Evolutionary conservation across 108 stramenopile genomes (phyloP).

Genomic region (Nitzschia inconspicua): DNA sequence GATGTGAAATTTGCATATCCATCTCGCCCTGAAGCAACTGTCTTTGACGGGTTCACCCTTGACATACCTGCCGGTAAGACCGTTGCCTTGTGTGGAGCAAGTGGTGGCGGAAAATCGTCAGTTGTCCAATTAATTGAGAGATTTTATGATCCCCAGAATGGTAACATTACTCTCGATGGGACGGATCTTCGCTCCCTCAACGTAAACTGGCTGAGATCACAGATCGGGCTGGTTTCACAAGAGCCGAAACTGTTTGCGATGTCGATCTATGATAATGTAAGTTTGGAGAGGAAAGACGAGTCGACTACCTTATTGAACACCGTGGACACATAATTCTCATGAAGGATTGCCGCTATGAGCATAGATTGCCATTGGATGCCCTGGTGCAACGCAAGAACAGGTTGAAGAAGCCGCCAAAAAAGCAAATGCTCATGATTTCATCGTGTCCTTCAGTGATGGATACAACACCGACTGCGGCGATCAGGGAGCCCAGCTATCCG

Average conservation of each 20-base stretch:
- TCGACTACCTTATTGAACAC: too few relatives aligned
- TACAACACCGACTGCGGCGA: slow-evolving; percentile 70
- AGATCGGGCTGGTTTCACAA: slow-evolving; percentile 86
- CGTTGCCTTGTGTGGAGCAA: slow-evolving; percentile 68
- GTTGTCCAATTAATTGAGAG: slow-evolving; percentile 75
- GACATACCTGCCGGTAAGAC: slow-evolving; percentile 51
- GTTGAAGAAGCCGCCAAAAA: slow-evolving; percentile 71
- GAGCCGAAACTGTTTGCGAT: slow-evolving; percentile 84
- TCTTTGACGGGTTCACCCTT: slow-evolving; percentile 56
- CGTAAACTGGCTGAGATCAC: slow-evolving; percentile 64
- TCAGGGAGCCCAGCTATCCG: slow-evolving; percentile 35
- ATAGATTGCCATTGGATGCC: slow-evolving; percentile 69
- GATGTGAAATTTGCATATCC: slow-evolving; percentile 64
- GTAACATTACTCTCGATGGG: slow-evolving; percentile 73
- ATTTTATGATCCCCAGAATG: slow-evolving; percentile 74
- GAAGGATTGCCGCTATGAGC: too few relatives aligned
- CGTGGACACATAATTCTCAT: too few relatives aligned
- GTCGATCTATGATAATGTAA: slow-evolving; percentile 54
- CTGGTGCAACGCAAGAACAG: slow-evolving; percentile 44
- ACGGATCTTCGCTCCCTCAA: slow-evolving; percentile 63
- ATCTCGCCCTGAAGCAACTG: slow-evolving; percentile 38
- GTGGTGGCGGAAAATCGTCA: slow-evolving; percentile 75
- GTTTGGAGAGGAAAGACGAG: too few relatives aligned
- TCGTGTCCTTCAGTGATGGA: slow-evolving; percentile 51
- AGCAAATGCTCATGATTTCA: slow-evolving; percentile 86